A percentile compares a stretch with the other conserved stretches of the same genome.
Conservation (phyloP, 75 land plant species). For the Selaginella tamariscina region DNA sequence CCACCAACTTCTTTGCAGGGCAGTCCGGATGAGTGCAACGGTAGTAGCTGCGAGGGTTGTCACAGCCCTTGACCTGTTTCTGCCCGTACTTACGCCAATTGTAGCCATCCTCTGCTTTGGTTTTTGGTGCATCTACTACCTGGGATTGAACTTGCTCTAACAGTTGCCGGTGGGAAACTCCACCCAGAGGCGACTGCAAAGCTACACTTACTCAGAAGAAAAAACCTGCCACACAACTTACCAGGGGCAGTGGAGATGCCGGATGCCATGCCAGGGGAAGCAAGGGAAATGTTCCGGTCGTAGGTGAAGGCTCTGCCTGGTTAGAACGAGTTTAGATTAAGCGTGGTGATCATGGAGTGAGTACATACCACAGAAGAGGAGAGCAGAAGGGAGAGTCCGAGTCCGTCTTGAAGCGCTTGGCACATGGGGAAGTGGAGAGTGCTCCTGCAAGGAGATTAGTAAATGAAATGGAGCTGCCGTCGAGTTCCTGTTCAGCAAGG, state of each 20-base stretch:
- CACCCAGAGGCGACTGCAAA: neutral
- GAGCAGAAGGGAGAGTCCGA: neutral
- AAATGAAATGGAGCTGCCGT: neutral
- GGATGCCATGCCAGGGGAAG: conserved; percentile 15
- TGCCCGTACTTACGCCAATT: conserved; percentile 82
- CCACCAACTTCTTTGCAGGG: conserved; percentile 45
- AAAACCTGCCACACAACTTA: neutral
- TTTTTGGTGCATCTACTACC: neutral
- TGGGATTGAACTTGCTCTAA: neutral
- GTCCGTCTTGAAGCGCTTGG: conserved; percentile 1
- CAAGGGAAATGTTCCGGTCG: conserved; percentile 59
- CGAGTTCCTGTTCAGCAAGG: neutral
- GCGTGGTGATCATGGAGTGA: neutral
- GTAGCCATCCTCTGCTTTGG: conserved; percentile 38
- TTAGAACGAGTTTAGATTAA: neutral
- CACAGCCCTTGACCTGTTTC: conserved; percentile 69
- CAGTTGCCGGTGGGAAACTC: neutral
- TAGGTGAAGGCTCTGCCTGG: conserved; percentile 77
- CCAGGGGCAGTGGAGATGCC: neutral
- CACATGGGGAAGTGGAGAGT: neutral
- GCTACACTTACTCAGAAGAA: neutral
- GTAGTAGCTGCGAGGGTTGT: conserved; percentile 62
- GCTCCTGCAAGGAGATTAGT: neutral
- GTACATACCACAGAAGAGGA: neutral
- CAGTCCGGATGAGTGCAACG: conserved; percentile 53